A percentile compares a stretch with the other conserved stretches of the same genome.
These are phyloP conservation scores for Phialocephala subalpina DNA, from an alignment of 2,329 filamentous ascomycete genomes.

Conservation along the genomic window DNA sequence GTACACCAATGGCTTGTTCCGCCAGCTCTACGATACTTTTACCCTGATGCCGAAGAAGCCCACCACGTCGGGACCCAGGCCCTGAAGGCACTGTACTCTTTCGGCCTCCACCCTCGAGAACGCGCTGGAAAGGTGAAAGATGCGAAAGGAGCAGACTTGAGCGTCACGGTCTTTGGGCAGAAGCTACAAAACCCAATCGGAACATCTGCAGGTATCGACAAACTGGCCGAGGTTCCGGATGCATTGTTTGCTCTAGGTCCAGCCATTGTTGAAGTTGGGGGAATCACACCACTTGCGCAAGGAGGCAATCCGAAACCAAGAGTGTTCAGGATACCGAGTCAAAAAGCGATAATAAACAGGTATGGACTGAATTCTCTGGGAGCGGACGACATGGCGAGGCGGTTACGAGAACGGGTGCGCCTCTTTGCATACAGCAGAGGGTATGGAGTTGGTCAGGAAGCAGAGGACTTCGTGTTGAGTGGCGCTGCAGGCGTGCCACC, in stretches of 20 bases:
- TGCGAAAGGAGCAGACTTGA: conserved; percentile 47
- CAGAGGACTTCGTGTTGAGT: conserved; percentile 77
- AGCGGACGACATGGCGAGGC: conserved; percentile 84
- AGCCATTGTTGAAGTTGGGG: conserved; percentile 89
- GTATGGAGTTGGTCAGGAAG: conserved; percentile 66
- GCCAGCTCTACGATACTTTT: conserved; percentile 69
- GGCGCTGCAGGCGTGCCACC: conserved; percentile 81
- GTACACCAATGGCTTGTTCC: conserved; percentile 74
- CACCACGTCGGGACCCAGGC: conserved; percentile 79
- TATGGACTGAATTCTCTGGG: conserved; percentile 95
- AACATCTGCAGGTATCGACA: conserved; percentile 95
- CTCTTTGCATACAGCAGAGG: conserved; percentile 77
- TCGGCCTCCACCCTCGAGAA: conserved; percentile 84
- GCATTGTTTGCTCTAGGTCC: conserved; percentile 85
- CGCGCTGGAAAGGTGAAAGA: conserved; percentile 51
- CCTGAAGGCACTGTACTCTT: conserved; percentile 75
- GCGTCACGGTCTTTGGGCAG: conserved; percentile 74
- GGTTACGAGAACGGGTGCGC: conserved; percentile 79
- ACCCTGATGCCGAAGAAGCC: conserved; percentile 87
- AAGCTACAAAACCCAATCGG: conserved; percentile 85
- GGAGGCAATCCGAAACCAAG: conserved; percentile 86
- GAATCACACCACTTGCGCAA: conserved; percentile 87
- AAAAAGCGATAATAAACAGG: conserved; percentile 91
- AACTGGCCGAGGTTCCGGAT: conserved; percentile 89
- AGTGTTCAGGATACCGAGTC: conserved; percentile 84